phyloP scores from a whole-genome alignment of 106 monocot species.

The Chionographis japonica region DNA sequence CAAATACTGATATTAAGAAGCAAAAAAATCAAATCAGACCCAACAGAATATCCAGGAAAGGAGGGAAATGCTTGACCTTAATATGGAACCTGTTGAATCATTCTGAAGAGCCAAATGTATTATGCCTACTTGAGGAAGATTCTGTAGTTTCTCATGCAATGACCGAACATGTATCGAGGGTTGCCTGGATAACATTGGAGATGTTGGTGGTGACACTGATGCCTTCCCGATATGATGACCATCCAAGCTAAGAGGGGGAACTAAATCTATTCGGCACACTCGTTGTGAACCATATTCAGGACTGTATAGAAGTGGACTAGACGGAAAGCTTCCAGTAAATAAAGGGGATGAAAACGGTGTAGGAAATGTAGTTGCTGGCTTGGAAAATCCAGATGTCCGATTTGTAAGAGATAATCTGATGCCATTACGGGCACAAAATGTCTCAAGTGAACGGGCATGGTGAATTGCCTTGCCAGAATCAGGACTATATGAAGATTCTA shows the following conservation, averaged over 20 bases:
- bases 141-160: conserved; percentile 83
- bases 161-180: conserved; percentile 51
- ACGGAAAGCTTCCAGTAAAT: conserved; percentile 94
- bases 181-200: conserved; percentile 54
- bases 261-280: conserved; percentile 57
- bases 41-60: background rate
- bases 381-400: conserved; percentile 35
- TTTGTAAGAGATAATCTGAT: conserved; percentile 57
- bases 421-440: conserved; percentile 64
- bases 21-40: background rate
- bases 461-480: conserved; percentile 47
- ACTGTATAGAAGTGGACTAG: conserved; percentile 81
- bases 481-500: conserved; percentile 63
- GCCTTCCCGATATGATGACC: conserved; percentile 42
- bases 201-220: conserved; percentile 53
- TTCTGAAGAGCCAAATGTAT: conserved; percentile 95
- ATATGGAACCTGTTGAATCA: conserved; percentile 85
- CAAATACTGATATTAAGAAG: conserved; percentile 2
- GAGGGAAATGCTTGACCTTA: conserved; percentile 51
- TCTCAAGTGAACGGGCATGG: conserved; percentile 81
- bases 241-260: conserved; percentile 92
- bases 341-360: conserved; percentile 82
- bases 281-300: conserved; percentile 67
- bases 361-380: conserved; percentile 45
- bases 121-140: conserved; percentile 81